These are phyloP conservation scores for Aspergillus brunneoviolaceus DNA, from an alignment of 2,329 filamentous ascomycete species.

Conservation along the genomic window DNA sequence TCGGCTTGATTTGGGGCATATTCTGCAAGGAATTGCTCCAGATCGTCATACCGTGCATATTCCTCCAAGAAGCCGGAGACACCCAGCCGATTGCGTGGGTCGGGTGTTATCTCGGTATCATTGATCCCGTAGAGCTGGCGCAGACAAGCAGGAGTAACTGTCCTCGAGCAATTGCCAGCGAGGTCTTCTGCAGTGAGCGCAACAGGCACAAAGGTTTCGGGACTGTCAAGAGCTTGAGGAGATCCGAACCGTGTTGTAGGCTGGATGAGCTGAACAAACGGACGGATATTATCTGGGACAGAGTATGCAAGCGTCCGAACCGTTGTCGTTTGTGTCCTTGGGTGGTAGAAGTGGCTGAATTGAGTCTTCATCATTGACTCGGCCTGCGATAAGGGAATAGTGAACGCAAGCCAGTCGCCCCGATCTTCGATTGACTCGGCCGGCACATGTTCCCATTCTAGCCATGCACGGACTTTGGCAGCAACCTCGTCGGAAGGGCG, in stretches of 20 bases:
- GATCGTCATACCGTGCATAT: conserved; percentile 55
- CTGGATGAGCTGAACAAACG: conserved; percentile 62
- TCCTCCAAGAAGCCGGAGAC: conserved; percentile 53
- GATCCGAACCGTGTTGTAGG: conserved; percentile 64
- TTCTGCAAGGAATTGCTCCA: conserved; percentile 55
- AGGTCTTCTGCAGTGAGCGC: conserved; percentile 19
- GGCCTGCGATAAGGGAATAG: conserved; percentile 42
- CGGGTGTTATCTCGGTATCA: conserved; percentile 29
- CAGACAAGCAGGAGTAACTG: conserved; percentile 52
- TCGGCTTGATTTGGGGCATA: conserved; percentile 55
- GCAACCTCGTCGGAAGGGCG: conserved; percentile 53
- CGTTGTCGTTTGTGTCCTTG: conserved; percentile 42
- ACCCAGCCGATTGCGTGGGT: conserved; percentile 42
- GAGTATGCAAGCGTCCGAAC: conserved; percentile 62
- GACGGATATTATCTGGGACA: conserved; percentile 56
- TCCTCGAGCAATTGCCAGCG: conserved; percentile 38
- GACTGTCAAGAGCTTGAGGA: conserved; percentile 44
- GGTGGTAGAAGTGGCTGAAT: conserved; percentile 58
- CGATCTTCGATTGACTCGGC: conserved; percentile 48
- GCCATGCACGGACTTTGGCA: conserved; percentile 55
- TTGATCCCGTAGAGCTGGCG: conserved; percentile 51
- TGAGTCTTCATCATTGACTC: conserved; percentile 57
- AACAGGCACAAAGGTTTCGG: conserved; percentile 25
- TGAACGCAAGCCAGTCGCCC: conserved; percentile 63
- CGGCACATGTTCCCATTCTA: conserved; percentile 52